phyloP scores from a whole-genome alignment of 2,329 filamentous ascomycete genomes.

The Xylaria sp. region DNA sequence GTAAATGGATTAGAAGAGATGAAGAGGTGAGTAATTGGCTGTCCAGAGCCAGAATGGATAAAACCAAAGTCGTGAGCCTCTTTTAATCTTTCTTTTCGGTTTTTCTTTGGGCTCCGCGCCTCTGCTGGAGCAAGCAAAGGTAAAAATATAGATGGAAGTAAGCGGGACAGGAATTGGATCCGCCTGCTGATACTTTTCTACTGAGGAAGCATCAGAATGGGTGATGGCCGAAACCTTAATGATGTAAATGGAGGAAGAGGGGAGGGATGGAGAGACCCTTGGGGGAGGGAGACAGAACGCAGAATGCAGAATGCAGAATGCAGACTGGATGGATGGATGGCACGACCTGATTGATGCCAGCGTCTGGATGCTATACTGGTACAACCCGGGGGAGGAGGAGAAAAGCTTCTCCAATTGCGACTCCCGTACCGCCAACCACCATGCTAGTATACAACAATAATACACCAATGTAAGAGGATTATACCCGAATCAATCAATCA shows the following conservation, averaged over 20 bases:
- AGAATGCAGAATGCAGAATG: too few relatives aligned
- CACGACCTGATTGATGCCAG: conserved; percentile 16
- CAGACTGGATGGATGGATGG: background rate
- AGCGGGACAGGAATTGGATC: conserved; percentile 2
- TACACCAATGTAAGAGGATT: conserved; percentile 9
- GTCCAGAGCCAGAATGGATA: conserved; percentile 16
- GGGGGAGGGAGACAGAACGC: background rate
- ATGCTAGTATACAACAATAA: background rate
- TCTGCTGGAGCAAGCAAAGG: conserved; percentile 5
- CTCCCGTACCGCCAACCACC: conserved; percentile 3
- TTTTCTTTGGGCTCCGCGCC: background rate
- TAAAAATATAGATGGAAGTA: background rate
- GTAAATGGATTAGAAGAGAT: background rate
- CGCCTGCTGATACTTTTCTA: conserved; percentile 20
- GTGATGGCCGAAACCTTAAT: conserved; percentile 37
- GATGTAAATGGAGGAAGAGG: conserved; percentile 22
- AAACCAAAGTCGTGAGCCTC: conserved; percentile 19
- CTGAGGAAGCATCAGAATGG: conserved; percentile 11
- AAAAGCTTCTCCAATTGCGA: conserved; percentile 16
- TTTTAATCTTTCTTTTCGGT: too few relatives aligned
- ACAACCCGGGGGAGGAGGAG: background rate
- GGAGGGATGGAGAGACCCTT: conserved; percentile 13
- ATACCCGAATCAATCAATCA: conserved; percentile 34
- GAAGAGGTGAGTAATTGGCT: conserved; percentile 3
- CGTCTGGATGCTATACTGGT: background rate